phyloP scores from a whole-genome alignment of 768 basidiomycete genomes.

The Erythrobasidium yunnanense region DNA sequence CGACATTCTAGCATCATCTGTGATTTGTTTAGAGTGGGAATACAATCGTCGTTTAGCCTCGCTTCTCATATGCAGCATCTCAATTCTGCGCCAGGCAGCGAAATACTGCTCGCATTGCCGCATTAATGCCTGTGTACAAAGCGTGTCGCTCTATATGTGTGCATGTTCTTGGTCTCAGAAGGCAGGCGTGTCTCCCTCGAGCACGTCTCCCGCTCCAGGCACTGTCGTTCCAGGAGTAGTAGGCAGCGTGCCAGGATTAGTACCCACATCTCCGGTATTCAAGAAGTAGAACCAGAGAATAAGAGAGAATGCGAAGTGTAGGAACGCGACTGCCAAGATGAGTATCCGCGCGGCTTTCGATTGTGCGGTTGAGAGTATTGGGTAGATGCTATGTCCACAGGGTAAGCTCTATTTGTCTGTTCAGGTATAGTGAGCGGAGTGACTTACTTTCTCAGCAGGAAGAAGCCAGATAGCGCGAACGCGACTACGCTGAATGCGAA shows the following conservation, averaged over 20 bases:
- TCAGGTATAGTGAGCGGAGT: no score
- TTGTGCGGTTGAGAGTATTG: conserved; percentile 74
- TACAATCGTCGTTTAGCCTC: no score
- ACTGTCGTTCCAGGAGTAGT: background rate
- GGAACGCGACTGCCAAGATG: conserved; percentile 58
- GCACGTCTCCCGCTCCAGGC: background rate
- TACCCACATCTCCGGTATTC: conserved; percentile 38
- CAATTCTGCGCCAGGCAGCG: no score
- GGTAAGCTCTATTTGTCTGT: conserved; percentile 21
- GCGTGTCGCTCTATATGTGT: no score
- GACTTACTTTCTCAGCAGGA: conserved; percentile 55
- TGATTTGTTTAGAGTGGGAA: no score
- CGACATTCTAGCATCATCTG: no score
- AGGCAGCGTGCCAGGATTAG: background rate
- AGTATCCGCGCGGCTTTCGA: conserved; percentile 70
- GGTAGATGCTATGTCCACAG: conserved; percentile 55
- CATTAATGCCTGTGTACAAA: no score
- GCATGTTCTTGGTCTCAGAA: background rate
- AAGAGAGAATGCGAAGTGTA: conserved; percentile 72
- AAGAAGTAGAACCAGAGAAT: conserved; percentile 74
- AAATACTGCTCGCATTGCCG: no score
- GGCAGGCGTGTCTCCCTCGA: background rate
- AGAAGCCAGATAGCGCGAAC: conserved; percentile 72
- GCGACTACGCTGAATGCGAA: conserved; percentile 67
- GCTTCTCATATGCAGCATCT: no score